These are phyloP conservation scores for Kregervanrija pseudodelftensis DNA, from an alignment of 805 yeast species.

Conservation along the genomic window DNA sequence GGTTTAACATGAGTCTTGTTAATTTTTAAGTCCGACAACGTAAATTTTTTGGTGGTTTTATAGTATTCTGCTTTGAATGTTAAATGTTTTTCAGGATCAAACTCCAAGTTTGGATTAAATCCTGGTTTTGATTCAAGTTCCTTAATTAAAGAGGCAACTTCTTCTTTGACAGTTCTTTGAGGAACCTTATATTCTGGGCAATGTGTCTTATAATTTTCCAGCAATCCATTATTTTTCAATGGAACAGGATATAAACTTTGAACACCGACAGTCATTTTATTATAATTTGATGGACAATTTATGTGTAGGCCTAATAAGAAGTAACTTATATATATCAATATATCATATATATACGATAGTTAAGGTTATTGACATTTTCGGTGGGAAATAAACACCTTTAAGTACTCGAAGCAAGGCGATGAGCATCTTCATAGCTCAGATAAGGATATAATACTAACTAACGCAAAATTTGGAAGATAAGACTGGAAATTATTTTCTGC, in stretches of 20 bases:
- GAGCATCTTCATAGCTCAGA: too few relatives aligned
- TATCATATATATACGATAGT: too few relatives aligned
- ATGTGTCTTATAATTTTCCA: slow-evolving; percentile 12
- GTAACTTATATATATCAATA: too few relatives aligned
- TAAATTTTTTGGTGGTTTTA: slow-evolving; percentile 29
- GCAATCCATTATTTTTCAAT: slow-evolving; percentile 13
- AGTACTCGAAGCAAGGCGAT: too few relatives aligned
- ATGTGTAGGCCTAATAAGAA: background rate
- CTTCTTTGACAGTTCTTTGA: slow-evolving; percentile 18
- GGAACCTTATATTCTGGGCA: slow-evolving; percentile 18
- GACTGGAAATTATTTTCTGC: too few relatives aligned
- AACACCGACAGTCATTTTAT: slow-evolving; percentile 12
- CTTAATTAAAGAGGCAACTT: slow-evolving; percentile 13
- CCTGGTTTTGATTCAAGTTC: slow-evolving; percentile 19
- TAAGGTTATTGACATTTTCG: too few relatives aligned
- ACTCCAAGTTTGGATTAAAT: slow-evolving; percentile 24
- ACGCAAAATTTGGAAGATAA: too few relatives aligned
- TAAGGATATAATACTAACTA: too few relatives aligned
- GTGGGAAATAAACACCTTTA: too few relatives aligned
- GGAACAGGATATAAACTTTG: slow-evolving; percentile 16
- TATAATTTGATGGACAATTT: background rate
- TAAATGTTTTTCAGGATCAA: slow-evolving; percentile 33
- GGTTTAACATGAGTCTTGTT: slow-evolving; percentile 24
- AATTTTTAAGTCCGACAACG: slow-evolving; percentile 31
- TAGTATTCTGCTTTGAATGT: slow-evolving; percentile 29